Evolutionary conservation across 2,329 filamentous ascomycete species (phyloP), one percentile per base, ranked within the genome.

Genomic region (Akanthomyces muscarius): DNA sequence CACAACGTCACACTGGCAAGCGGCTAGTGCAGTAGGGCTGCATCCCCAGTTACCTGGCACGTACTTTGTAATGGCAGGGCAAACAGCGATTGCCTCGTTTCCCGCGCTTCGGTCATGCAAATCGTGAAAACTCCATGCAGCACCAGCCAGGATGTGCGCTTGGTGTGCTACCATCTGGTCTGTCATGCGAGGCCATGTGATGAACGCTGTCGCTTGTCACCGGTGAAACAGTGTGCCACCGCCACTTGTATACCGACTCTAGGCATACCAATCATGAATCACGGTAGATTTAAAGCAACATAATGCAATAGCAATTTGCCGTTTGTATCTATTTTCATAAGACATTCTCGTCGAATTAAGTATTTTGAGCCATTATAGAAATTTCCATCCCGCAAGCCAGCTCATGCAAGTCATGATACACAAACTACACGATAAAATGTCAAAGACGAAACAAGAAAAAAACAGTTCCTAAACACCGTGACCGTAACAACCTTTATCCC

Each of bases 401-500:
- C 59, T 61, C 59, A 61, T 61, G 59, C 59, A 61, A 61, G 59
- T 61, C 59, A 55, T 61, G 42, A 61, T 61, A 55, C 59, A 61
- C 59, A 61, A 61, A 61, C 59, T 61, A 61, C 59, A 61, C 36
- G 44, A 61, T 38, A 61, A 61, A 55, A 55, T 54, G 42, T 45
- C 38, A 28, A 48, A 41, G 36, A 55, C 36, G 55, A 61, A 55
- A 54, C n/a, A 52, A 60, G 41, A 53, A 30, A 30, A 30, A 30
- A 23, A 41, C 45, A 50, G 55, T 21, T 61, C 59, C 59, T 54
- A 41, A 61, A 61, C 59, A 61, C 59, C 59, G 28, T 48, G 48
- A 41, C 41, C 59, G 28, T 48, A 61, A 55, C 41, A 47, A 55
- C 56, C 54, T 60, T 72, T 66, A 74, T 61, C 71, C 69, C 65